These are phyloP conservation scores for Nadsonia commutata DNA, from an alignment of 1,139 yeast genomes.

Conservation along the genomic window DNA sequence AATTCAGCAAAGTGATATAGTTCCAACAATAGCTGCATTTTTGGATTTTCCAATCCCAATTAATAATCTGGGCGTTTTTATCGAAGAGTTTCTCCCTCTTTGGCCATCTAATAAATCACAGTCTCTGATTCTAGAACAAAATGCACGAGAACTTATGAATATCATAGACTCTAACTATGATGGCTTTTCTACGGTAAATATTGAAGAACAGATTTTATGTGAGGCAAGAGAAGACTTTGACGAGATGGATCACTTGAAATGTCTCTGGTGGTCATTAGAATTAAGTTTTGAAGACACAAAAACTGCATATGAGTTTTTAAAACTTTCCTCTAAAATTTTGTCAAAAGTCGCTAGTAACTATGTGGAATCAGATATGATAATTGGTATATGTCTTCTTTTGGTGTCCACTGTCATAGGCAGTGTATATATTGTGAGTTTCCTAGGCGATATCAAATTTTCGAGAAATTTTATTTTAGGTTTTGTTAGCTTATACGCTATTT, in stretches of 20 bases:
- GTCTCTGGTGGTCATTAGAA: constrained; percentile 11
- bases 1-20: constrained; percentile 73
- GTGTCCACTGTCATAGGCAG: constrained; percentile 12
- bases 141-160: constrained; percentile 41
- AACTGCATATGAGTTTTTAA: constrained; percentile 28
- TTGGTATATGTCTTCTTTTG: constrained; percentile 31
- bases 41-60: constrained; percentile 74
- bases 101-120: constrained; percentile 32
- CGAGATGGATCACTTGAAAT: constrained; percentile 15
- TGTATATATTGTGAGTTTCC: constrained; percentile 6
- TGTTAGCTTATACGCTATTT: constrained; percentile 34
- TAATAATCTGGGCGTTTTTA: constrained; percentile 66
- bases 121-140: constrained; percentile 34
- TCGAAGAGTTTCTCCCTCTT: constrained; percentile 39
- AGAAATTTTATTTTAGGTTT: constrained; percentile 21
- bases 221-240: constrained; percentile 6
- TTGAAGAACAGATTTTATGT: constrained; percentile 1
- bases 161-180: constrained; percentile 13
- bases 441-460: constrained; percentile 6
- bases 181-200: constrained; percentile 6
- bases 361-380: constrained; percentile 34
- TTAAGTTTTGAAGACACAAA: constrained; percentile 6
- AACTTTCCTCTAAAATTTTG: constrained; percentile 37
- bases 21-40: constrained; percentile 66
- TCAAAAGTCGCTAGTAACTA: constrained; percentile 66